phyloP scores from a whole-genome alignment of 2,329 filamentous ascomycete species.

The Alternaria arbusti region DNA sequence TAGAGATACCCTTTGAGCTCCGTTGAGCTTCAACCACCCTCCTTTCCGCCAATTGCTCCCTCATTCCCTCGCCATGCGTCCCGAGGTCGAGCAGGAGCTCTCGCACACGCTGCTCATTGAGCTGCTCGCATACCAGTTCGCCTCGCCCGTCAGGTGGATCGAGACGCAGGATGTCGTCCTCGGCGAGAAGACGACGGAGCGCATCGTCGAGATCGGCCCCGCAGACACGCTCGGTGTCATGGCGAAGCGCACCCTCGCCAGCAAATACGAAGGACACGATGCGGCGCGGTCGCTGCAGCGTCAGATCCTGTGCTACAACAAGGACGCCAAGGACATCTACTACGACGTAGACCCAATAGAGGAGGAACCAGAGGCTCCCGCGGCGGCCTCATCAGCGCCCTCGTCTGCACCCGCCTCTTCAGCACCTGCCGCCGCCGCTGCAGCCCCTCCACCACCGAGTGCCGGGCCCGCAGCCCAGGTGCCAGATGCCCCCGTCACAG shows the following conservation, averaged over 20 bases:
- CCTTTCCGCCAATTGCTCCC: conserved; percentile 6
- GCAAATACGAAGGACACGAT: conserved; percentile 98
- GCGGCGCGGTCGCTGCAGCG: conserved; percentile 94
- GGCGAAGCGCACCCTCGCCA: conserved; percentile 93
- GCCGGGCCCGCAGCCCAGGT: conserved; percentile 87
- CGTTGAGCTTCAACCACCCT: conserved; percentile 26
- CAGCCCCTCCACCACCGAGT: conserved; percentile 66
- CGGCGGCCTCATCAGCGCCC: conserved; percentile 53
- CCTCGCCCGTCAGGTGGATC: conserved; percentile 98
- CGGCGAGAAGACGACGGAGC: conserved; percentile 92
- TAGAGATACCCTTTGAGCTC: conserved; percentile 38
- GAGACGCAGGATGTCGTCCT: conserved; percentile 99
- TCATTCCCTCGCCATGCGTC: conserved; percentile 73
- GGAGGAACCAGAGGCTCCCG: conserved; percentile 67
- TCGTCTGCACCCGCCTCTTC: conserved; percentile 60
- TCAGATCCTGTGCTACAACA: conserved; percentile 99
- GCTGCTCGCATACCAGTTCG: conserved; percentile 98
- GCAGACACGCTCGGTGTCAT: conserved; percentile 97
- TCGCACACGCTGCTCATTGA: conserved; percentile 97
- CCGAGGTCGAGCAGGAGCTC: conserved; percentile 99
- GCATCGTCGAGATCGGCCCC: conserved; percentile 96
- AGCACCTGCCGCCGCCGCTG: conserved; percentile 56
- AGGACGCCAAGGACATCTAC: conserved; percentile 99
- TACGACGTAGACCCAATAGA: conserved; percentile 97
- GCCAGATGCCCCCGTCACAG: conserved; percentile 83